A percentile compares a stretch with the other conserved stretches of the same genome.
Conservation (phyloP, 768 basidiomycete genomes). For the Agaricus subrufescens region DNA sequence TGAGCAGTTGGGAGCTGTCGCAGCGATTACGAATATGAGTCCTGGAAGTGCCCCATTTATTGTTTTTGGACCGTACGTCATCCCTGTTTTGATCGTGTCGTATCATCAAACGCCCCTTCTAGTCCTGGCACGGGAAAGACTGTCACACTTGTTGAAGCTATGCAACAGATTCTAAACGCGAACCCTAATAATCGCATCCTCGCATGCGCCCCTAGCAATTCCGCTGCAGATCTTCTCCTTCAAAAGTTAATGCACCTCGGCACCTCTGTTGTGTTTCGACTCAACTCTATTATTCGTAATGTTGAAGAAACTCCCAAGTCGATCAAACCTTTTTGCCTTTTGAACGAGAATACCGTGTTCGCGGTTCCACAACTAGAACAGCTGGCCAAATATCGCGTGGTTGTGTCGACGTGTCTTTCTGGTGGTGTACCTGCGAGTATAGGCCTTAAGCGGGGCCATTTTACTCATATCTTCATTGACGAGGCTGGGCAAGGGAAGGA, state of each 20-base stretch:
- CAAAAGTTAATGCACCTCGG: slow-evolving; percentile 33
- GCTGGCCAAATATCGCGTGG: slow-evolving; percentile 41
- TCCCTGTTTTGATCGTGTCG: neutral
- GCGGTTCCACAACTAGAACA: slow-evolving; percentile 36
- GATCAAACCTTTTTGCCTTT: slow-evolving; percentile 32
- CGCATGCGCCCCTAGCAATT: slow-evolving; percentile 66
- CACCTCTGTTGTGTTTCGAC: slow-evolving; percentile 39
- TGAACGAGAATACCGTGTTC: slow-evolving; percentile 38
- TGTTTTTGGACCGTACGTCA: slow-evolving; percentile 59
- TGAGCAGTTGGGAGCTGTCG: slow-evolving; percentile 47
- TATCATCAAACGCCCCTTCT: neutral
- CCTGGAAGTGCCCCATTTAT: slow-evolving; percentile 51
- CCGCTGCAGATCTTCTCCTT: slow-evolving; percentile 59
- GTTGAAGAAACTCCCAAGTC: slow-evolving; percentile 29
- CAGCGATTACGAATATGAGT: slow-evolving; percentile 38
- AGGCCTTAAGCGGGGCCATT: slow-evolving; percentile 49
- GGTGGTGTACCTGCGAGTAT: slow-evolving; percentile 43
- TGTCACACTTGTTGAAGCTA: slow-evolving; percentile 59
- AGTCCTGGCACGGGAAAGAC: slow-evolving; percentile 70
- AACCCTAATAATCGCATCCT: slow-evolving; percentile 44
- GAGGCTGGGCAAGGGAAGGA: slow-evolving; percentile 65
- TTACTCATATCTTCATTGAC: slow-evolving; percentile 57
- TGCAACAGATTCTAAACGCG: slow-evolving; percentile 44
- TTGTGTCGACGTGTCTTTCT: slow-evolving; percentile 56
- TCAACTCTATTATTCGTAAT: slow-evolving; percentile 46